phyloP scores from a whole-genome alignment of 2,329 filamentous ascomycete species.

The Cordyceps cicadae region DNA sequence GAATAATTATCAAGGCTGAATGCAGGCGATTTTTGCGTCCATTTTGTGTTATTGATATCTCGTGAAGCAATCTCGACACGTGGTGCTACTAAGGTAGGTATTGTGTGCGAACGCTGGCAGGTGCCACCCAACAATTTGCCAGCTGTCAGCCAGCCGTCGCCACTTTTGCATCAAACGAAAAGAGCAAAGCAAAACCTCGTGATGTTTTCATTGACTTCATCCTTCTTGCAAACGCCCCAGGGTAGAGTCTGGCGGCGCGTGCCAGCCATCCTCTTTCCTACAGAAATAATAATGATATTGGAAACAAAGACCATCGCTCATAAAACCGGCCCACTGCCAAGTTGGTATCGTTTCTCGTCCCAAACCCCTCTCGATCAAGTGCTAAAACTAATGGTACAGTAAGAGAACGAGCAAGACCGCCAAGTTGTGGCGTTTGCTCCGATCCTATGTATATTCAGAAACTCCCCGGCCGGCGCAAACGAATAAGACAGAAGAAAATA shows the following conservation, averaged over 20 bases:
- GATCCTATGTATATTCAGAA: background rate
- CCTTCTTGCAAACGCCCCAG: background rate
- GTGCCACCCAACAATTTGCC: background rate
- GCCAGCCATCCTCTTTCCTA: background rate
- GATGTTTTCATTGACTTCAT: background rate
- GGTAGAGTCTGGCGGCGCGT: too few relatives aligned
- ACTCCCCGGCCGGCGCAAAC: background rate
- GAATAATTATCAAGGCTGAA: background rate
- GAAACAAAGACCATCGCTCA: background rate
- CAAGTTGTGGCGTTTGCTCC: background rate
- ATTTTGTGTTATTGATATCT: background rate
- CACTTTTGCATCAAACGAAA: background rate
- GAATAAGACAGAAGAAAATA: background rate
- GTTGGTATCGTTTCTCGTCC: slow-evolving; percentile 11
- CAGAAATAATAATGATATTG: background rate
- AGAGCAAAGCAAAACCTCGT: background rate
- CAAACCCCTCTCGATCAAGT: background rate
- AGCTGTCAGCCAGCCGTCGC: background rate
- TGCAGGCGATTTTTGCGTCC: background rate
- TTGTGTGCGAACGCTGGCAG: background rate
- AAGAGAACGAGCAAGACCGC: background rate
- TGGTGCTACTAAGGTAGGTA: background rate
- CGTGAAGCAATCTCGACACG: background rate
- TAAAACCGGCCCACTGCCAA: slow-evolving; percentile 4
- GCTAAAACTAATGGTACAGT: slow-evolving; percentile 6